Percentiles rank a stretch among this genome's conserved stretches.
phyloP scores from a whole-genome alignment of 2,329 filamentous ascomycete species.

The Pseudogymnoascus sp. region DNA sequence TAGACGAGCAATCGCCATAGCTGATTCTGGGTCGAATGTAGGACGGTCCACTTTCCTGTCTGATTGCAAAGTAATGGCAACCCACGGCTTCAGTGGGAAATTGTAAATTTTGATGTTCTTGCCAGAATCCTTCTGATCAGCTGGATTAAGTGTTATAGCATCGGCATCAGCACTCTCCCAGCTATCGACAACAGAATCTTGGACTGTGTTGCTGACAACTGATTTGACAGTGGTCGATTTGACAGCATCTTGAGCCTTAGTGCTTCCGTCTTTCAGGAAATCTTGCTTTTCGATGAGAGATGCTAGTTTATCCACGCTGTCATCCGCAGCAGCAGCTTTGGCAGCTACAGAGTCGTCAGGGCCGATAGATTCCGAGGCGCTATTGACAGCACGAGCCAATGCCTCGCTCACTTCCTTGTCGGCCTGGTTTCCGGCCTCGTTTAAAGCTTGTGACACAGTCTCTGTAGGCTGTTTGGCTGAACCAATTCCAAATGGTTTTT shows the following conservation, averaged over 20 bases:
- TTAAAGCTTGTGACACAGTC: slow-evolving; percentile 64
- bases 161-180: slow-evolving; percentile 83
- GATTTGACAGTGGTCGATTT: slow-evolving; percentile 42
- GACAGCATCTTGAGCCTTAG: slow-evolving; percentile 42
- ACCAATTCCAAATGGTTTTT: slow-evolving; percentile 27
- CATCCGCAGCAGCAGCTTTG: slow-evolving; percentile 41
- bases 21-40: slow-evolving; percentile 58
- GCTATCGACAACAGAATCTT: slow-evolving; percentile 63
- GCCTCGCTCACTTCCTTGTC: slow-evolving; percentile 58
- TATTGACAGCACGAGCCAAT: slow-evolving; percentile 40
- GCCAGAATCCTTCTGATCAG: slow-evolving; percentile 59
- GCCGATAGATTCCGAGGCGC: not conserved
- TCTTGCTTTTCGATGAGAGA: slow-evolving; percentile 42
- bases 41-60: slow-evolving; percentile 49
- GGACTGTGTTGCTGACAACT: slow-evolving; percentile 47
- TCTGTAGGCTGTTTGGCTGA: slow-evolving; percentile 41
- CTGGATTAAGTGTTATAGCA: slow-evolving; percentile 41
- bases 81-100: slow-evolving; percentile 91
- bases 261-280: slow-evolving; percentile 47
- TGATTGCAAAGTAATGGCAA: slow-evolving; percentile 71
- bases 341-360: slow-evolving; percentile 31
- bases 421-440: slow-evolving; percentile 54
- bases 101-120: slow-evolving; percentile 76
- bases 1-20: slow-evolving; percentile 87
- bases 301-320: slow-evolving; percentile 43